Base-by-base conservation (phyloP, 2,329 filamentous ascomycete species). In the Fusarium sp. region DNA sequence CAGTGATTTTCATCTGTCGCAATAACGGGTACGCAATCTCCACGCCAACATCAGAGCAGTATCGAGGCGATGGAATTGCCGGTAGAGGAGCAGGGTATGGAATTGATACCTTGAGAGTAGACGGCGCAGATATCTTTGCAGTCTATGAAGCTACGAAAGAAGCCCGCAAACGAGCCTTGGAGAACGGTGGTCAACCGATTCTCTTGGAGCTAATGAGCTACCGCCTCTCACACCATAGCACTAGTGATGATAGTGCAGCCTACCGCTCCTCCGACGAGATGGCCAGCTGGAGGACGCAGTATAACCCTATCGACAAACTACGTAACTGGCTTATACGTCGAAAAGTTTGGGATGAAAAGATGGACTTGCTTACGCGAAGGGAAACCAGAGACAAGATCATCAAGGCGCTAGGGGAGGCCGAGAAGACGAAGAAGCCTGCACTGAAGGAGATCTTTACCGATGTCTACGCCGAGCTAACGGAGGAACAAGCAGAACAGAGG, bases 201-300 rank as follows among this genome's bases (percentile, higher is more conserved):
- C 84, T 99, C 10, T 92, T 99, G 42, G 96, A 99, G 82, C 94
- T 94, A 59, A 97, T 99, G 93, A 95, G 93, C 27, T 99, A 99
- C 82, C 93, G 96, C 18, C 94, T 98, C 41, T 95, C 93, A 9
- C 94, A 99, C 79, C 96, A 99, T 83, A 97, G 94, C 81, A 99
- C 96, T 8, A 41, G 38, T 7, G 38, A 41, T 20, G 38, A 41
- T 8, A 41, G 38, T 20, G 10, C 38, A 13, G 38, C 38, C 18
- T 41, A 41, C n/a, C 38, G 38, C 17, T 40, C 38, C 18, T n/a
- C 17, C 7, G 38, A 40, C 18, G 38, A 40, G 17, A n/a, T 20
- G 18, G n/a, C 17, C 12, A 11, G 18, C 38, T 40, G 38, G 38
- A 40, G 18, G 38, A n/a, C 18, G 9, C 17, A 20, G 38, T n/a